These are phyloP conservation scores for Herpotrichia juniperi DNA, from an alignment of 2,329 filamentous ascomycete genomes.

Conservation along the genomic window DNA sequence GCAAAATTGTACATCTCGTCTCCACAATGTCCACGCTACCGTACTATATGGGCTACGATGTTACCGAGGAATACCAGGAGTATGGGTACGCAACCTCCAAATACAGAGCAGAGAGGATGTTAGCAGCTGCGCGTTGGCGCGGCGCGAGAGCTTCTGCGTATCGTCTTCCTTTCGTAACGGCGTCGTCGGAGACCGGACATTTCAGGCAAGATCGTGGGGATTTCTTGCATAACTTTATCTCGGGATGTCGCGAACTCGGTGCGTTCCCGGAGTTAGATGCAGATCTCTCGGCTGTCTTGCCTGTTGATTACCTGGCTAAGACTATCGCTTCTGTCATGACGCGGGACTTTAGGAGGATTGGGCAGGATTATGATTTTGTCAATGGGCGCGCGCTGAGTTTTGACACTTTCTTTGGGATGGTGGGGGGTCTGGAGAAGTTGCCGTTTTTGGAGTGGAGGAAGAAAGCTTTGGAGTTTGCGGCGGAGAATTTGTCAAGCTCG, in stretches of 20 bases:
- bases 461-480: too few species aligned
- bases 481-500: too few species aligned
- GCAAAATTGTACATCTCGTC: conserved; percentile 6
- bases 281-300: conserved; percentile 7
- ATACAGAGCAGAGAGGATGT: conserved; percentile 9
- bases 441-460: too few species aligned
- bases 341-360: neutral
- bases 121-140: conserved; percentile 8
- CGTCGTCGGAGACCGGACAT: conserved; percentile 2
- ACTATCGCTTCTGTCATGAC: conserved; percentile 7
- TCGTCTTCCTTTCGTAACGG: conserved; percentile 9
- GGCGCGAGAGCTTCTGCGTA: conserved; percentile 8
- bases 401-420: conserved; percentile 3
- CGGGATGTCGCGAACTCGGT: conserved; percentile 5
- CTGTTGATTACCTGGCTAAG: conserved; percentile 8
- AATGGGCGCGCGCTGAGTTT: conserved; percentile 1
- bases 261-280: conserved; percentile 7
- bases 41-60: conserved; percentile 4
- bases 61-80: conserved; percentile 5
- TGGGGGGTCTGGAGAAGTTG: too few species aligned
- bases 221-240: conserved; percentile 10
- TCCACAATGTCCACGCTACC: conserved; percentile 9
- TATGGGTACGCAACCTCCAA: conserved; percentile 13
- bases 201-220: conserved; percentile 10
- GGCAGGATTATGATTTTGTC: conserved; percentile 5